Base-by-base conservation (phyloP, 179 eudicot species). In the Camellia oleifera region DNA sequence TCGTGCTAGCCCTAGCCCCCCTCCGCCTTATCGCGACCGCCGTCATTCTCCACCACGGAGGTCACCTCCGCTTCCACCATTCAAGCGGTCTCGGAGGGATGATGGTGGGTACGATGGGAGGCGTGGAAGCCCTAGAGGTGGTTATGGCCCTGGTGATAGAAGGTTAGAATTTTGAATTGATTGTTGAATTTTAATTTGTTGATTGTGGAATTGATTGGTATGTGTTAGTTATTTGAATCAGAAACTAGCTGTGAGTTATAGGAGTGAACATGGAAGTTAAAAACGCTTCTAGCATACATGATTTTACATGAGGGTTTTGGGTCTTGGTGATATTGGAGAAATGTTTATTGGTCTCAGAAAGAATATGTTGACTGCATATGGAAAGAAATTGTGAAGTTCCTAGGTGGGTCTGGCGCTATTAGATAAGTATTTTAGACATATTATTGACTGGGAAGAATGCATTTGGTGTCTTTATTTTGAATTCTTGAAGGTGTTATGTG, bases 41-140 rank as follows among this genome's bases (percentile, higher is more conserved):
- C 85, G 90, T 18, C 78, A 84, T 23, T 84, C 86, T 0, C 85
- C 90, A 58, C 81, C 85, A 4, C 84, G 92, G 12, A 69, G 99
- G 26, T 91, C 93, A 14, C 93, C 98, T 2, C 98, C 97, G 1
- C 78, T 83, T 7, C 92, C 84, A 18, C 91, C 97, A 7, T 89
- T 87, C 65, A 96, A 96, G 88, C 84, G 98, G 56, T 83, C 87
- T 2, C 83, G 97, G 75, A 85, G 99, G 76, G 98, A 92, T 6
- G 97, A 92, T 69, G 92, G 86, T 9, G 96, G 93, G 0, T 92
- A 76, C 61, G 92, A 88, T 63, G 94, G 89, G 4, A 80, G 99
- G 82, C 88, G 99, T 26, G 94, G 97, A 50, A 93, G 98, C 77
- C 98, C 97, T 1, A 82, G 97, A 26, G 92, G 97, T 20, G 91